Evolutionary conservation across 2,329 filamentous ascomycete species (phyloP).

Genomic region (Lecanicillium sp.): DNA sequence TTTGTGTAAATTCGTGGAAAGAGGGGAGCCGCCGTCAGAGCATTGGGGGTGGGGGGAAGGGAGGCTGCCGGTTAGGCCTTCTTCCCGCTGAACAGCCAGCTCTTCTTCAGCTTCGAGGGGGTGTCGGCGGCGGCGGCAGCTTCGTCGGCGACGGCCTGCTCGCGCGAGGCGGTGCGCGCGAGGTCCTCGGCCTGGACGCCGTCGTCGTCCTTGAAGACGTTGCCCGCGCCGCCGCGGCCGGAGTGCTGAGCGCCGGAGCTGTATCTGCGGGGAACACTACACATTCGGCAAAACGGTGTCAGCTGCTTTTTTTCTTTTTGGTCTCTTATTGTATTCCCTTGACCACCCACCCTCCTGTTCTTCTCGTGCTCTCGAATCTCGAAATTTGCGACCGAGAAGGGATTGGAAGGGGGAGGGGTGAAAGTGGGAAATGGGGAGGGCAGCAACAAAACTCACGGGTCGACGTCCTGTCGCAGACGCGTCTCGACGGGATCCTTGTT

Average conservation of each 20-base stretch:
- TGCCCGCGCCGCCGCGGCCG: constrained; percentile 71
- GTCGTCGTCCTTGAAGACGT: constrained; percentile 51
- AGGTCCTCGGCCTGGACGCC: constrained; percentile 27
- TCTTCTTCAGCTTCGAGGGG: constrained; percentile 27
- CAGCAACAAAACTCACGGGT: constrained; percentile 45
- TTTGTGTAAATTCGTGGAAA: no score
- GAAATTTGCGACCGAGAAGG: no score
- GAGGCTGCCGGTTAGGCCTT: constrained; percentile 32
- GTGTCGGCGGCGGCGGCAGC: constrained; percentile 20
- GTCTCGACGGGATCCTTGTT: constrained; percentile 68
- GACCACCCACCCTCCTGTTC: no score
- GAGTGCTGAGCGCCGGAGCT: constrained; percentile 57
- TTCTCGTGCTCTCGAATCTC: no score
- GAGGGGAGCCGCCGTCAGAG: no score
- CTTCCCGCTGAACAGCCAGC: constrained; percentile 45
- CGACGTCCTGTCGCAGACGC: constrained; percentile 76
- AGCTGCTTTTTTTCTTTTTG: no score
- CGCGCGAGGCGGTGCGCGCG: constrained; percentile 26
- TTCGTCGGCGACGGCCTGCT: constrained; percentile 27
- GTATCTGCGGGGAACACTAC: constrained; percentile 49
- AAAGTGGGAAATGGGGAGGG: constrained; percentile 16
- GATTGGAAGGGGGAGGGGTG: constrained; percentile 22
- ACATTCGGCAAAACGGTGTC: no score
- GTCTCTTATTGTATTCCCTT: no score
- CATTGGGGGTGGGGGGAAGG: no score